Evolutionary conservation across 2,329 filamentous ascomycete genomes (phyloP).

Genomic region (Aphanocladium album): DNA sequence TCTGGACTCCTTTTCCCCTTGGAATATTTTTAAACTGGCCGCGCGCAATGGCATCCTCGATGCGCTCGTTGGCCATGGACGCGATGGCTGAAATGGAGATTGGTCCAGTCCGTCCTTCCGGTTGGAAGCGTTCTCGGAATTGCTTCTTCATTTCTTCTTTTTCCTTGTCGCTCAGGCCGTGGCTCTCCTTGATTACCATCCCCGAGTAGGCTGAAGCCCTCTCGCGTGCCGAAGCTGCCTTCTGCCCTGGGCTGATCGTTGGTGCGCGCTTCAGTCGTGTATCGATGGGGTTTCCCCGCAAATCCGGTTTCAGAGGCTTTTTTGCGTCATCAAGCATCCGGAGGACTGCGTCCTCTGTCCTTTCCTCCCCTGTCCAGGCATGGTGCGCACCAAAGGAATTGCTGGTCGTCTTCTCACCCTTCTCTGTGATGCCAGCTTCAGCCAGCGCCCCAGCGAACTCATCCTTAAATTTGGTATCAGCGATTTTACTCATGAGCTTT

Average conservation of each 20-base stretch:
- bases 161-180: conserved; percentile 63
- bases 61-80: conserved; percentile 81
- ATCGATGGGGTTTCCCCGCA: conserved; percentile 49
- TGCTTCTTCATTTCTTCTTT: conserved; percentile 65
- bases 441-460: conserved; percentile 46
- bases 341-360: conserved; percentile 66
- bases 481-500: conserved; percentile 51
- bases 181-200: conserved; percentile 40
- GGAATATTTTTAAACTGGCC: conserved; percentile 84
- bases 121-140: conserved; percentile 74
- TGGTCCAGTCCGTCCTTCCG: conserved; percentile 67
- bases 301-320: conserved; percentile 56
- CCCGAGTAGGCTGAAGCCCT: conserved; percentile 48
- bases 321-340: conserved; percentile 80
- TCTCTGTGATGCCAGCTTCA: conserved; percentile 43
- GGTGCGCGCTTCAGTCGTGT: conserved; percentile 42
- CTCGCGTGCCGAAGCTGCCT: conserved; percentile 52
- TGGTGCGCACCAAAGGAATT: not conserved
- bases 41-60: conserved; percentile 87
- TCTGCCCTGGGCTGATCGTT: conserved; percentile 38
- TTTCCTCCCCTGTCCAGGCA: conserved; percentile 77
- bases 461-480: conserved; percentile 49
- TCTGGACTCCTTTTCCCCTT: conserved; percentile 71
- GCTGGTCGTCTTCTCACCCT: not conserved
- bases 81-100: conserved; percentile 72